These are phyloP conservation scores for Nakaseomyces kungkrabaensis DNA, from an alignment of 1,139 yeast genomes.

Conservation along the genomic window DNA sequence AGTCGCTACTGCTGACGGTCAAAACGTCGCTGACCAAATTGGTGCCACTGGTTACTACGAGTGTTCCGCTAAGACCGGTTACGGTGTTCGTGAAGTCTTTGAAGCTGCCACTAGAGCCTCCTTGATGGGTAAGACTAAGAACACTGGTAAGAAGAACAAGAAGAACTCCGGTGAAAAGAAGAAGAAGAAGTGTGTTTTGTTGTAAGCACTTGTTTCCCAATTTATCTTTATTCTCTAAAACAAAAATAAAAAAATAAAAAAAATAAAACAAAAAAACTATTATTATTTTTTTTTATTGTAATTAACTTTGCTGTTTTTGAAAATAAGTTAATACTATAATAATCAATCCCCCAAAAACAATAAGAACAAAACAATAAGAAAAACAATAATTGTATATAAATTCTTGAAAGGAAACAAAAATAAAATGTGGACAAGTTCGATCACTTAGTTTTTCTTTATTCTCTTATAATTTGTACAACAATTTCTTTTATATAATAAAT, in stretches of 20 bases:
- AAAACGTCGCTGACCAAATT: slow-evolving; percentile 73
- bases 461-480: neutral
- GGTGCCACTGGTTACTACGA: slow-evolving; percentile 83
- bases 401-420: too few species aligned
- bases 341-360: too few species aligned
- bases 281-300: too few species aligned
- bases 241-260: neutral
- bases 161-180: slow-evolving; percentile 25
- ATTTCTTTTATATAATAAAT: neutral
- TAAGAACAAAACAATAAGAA: too few species aligned
- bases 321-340: too few species aligned
- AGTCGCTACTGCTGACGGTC: slow-evolving; percentile 71
- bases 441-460: neutral
- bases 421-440: too few species aligned
- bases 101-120: slow-evolving; percentile 78
- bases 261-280: too few species aligned
- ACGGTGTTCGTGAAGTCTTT: slow-evolving; percentile 84
- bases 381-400: too few species aligned
- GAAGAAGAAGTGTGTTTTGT: slow-evolving; percentile 31
- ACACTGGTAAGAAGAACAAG: slow-evolving; percentile 26
- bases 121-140: slow-evolving; percentile 29
- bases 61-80: slow-evolving; percentile 88
- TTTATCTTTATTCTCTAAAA: slow-evolving; percentile 4
- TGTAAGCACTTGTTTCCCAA: slow-evolving; percentile 13
- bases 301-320: too few species aligned